Conservation (phyloP, 176 grass and related monocot species). For the Themeda triandra region DNA sequence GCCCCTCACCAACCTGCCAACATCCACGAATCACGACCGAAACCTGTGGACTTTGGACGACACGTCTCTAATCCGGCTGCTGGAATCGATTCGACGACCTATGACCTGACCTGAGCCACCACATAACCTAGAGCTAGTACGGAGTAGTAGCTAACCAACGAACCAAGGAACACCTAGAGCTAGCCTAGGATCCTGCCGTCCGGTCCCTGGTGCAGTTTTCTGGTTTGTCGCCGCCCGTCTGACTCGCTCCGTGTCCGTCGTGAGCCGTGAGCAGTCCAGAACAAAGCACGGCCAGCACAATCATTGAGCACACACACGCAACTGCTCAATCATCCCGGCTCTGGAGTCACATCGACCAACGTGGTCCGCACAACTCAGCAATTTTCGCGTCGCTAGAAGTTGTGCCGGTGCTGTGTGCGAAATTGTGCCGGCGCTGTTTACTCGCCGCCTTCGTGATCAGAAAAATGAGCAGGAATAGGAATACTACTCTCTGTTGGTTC, state of each 20-base stretch:
- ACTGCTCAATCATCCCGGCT: neutral
- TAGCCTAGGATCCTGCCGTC: constrained; percentile 8
- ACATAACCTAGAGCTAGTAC: neutral
- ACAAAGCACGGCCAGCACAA: neutral
- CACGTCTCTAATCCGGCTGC: neutral
- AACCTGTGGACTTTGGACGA: neutral
- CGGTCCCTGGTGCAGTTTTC: neutral
- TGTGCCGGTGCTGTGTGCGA: neutral
- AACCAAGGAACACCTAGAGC: neutral
- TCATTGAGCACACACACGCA: neutral
- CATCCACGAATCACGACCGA: neutral
- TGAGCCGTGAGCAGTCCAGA: neutral
- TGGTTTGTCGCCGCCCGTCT: neutral
- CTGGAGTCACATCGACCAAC: neutral
- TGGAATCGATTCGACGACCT: too few relatives aligned
- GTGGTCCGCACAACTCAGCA: neutral
- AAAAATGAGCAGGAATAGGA: neutral
- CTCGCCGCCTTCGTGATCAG: neutral
- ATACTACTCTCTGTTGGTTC: neutral
- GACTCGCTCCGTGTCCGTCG: too few relatives aligned
- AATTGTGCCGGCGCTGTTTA: neutral
- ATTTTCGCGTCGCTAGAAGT: neutral
- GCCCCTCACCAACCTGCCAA: constrained; percentile 5
- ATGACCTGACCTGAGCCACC: neutral
- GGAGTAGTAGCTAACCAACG: too few relatives aligned